A percentile compares a stretch with the other conserved stretches of the same genome.
Conservation (phyloP, 345 rosid species). For the Draba incana region DNA sequence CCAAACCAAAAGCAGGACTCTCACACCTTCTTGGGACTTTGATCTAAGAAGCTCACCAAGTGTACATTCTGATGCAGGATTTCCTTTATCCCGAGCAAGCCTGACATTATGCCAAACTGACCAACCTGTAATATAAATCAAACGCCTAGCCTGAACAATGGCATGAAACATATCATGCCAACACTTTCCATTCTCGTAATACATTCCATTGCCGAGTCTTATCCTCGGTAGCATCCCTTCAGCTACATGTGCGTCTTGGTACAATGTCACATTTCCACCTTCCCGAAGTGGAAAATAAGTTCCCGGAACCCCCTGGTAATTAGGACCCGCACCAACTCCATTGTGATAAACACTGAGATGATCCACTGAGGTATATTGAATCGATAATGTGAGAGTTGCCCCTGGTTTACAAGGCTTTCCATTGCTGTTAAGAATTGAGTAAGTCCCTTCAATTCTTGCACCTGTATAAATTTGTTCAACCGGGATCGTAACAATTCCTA, state of each 20-base stretch:
- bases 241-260: constrained; percentile 96
- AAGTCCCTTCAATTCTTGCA: constrained; percentile 66
- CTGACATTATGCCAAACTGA: constrained; percentile 91
- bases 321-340: constrained; percentile 91
- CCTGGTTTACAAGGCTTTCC: constrained; percentile 89
- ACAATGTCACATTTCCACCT: constrained; percentile 81
- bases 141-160: constrained; percentile 72
- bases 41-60: constrained; percentile 83
- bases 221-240: constrained; percentile 73
- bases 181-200: constrained; percentile 82
- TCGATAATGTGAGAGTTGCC: constrained; percentile 64
- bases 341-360: constrained; percentile 62
- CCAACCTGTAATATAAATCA: constrained; percentile 95
- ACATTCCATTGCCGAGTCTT: constrained; percentile 62
- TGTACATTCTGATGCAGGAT: constrained; percentile 48
- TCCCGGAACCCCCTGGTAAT: constrained; percentile 81
- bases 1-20: constrained; percentile 96
- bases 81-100: constrained; percentile 61
- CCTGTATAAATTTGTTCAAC: constrained; percentile 70
- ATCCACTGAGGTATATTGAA: constrained; percentile 79
- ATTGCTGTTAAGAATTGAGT: constrained; percentile 55
- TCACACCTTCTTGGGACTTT: constrained; percentile 94
- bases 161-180: constrained; percentile 91
- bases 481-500: constrained; percentile 82
- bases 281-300: constrained; percentile 93